These are phyloP conservation scores for Talaromyces sp. DNA, from an alignment of 2,329 filamentous ascomycete species.

Conservation along the genomic window DNA sequence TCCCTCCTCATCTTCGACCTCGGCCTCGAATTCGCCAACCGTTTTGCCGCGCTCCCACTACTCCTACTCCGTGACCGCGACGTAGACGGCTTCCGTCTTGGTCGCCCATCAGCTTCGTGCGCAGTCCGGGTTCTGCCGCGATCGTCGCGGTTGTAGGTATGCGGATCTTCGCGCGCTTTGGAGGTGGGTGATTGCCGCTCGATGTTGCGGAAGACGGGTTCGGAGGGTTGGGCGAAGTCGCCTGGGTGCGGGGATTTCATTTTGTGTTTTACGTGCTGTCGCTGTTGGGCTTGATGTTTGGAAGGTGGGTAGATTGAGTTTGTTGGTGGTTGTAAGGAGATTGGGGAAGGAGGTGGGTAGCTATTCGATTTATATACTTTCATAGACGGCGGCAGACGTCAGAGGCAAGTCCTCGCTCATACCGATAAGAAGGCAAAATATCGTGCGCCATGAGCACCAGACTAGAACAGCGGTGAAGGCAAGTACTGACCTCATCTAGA, in stretches of 20 bases:
- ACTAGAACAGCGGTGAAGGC: background rate
- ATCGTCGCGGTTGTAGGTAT: slow-evolving; percentile 16
- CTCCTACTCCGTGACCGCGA: slow-evolving; percentile 17
- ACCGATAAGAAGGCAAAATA: background rate
- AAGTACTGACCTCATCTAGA: background rate
- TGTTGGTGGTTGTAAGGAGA: background rate
- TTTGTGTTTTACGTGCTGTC: too few relatives aligned
- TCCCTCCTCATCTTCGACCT: slow-evolving; percentile 20
- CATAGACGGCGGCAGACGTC: background rate
- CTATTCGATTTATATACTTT: background rate
- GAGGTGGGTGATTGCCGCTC: slow-evolving; percentile 13
- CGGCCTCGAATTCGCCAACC: slow-evolving; percentile 18
- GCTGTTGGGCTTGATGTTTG: too few relatives aligned
- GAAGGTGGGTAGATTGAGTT: too few relatives aligned
- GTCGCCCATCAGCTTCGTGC: slow-evolving; percentile 1
- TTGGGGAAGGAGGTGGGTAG: background rate
- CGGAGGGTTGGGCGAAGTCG: slow-evolving; percentile 21
- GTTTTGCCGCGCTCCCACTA: slow-evolving; percentile 18
- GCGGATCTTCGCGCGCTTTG: slow-evolving; percentile 17
- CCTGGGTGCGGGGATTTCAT: slow-evolving; percentile 20
- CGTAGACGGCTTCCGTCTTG: slow-evolving; percentile 5
- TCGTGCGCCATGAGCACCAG: background rate
- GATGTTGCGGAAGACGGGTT: slow-evolving; percentile 18
- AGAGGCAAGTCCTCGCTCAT: background rate
- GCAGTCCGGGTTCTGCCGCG: slow-evolving; percentile 3